A percentile compares a stretch with the other conserved stretches of the same genome.
These are phyloP conservation scores for Inonotus obliquus DNA, from an alignment of 1,284 basidiomycete genomes.

Conservation along the genomic window DNA sequence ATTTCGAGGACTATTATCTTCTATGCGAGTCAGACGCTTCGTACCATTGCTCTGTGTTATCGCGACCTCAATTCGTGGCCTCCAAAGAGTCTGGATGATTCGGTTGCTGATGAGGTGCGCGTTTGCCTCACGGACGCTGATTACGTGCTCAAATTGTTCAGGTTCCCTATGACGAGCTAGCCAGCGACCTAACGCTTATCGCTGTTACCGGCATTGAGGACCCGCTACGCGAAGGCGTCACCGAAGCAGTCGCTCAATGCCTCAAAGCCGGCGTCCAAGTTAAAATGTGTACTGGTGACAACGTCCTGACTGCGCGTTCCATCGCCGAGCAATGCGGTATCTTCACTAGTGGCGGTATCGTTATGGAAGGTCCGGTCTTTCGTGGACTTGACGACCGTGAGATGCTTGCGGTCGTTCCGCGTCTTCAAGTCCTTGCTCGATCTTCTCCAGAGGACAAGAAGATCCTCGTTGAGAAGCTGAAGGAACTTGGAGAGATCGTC, in stretches of 20 bases:
- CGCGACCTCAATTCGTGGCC: constrained; percentile 88
- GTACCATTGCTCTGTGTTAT: constrained; percentile 92
- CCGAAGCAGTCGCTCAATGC: constrained; percentile 84
- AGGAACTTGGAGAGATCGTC: constrained; percentile 87
- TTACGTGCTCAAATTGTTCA: constrained; percentile 26
- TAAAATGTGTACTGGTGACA: constrained; percentile 99
- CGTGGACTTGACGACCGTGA: constrained; percentile 51
- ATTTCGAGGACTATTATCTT: constrained; percentile 90
- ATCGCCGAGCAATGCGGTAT: constrained; percentile 96
- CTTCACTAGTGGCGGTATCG: constrained; percentile 85
- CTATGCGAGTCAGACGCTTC: constrained; percentile 92
- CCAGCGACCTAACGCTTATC: constrained; percentile 76
- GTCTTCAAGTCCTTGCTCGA: constrained; percentile 79
- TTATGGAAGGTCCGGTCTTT: constrained; percentile 93
- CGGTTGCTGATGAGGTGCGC: constrained; percentile 52
- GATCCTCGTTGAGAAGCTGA: constrained; percentile 85
- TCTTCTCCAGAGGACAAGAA: constrained; percentile 98
- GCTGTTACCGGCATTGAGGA: constrained; percentile 94
- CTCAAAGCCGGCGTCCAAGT: constrained; percentile 85
- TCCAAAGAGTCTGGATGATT: constrained; percentile 43
- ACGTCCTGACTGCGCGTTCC: constrained; percentile 88
- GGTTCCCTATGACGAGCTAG: constrained; percentile 74
- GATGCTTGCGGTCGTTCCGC: constrained; percentile 60
- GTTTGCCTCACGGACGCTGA: neutral
- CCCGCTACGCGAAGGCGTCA: constrained; percentile 87